Percentiles rank a stretch among this genome's conserved stretches.
These are phyloP conservation scores for Xerocomus brunneocitrinus DNA, from an alignment of 768 basidiomycete genomes.

Conservation along the genomic window DNA sequence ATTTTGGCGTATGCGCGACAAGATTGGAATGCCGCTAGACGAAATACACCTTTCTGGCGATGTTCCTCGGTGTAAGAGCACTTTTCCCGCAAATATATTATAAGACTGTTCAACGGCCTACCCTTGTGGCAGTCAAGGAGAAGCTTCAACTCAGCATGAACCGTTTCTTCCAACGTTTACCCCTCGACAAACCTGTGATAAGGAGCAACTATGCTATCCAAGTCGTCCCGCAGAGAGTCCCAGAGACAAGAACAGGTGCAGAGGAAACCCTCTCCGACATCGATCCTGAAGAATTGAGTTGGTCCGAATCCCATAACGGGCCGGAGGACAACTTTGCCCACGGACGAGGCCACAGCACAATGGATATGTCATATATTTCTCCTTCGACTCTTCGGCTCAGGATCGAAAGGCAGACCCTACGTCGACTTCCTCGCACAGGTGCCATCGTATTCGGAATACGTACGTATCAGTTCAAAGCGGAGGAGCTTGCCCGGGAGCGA, in stretches of 20 bases:
- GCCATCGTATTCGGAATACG: conserved; percentile 70
- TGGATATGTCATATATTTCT: conserved; percentile 15
- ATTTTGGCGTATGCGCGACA: conserved; percentile 77
- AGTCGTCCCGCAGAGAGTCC: conserved; percentile 25
- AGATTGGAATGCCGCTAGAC: conserved; percentile 68
- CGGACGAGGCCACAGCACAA: conserved; percentile 14
- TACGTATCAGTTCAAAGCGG: conserved; percentile 57
- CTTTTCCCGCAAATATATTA: neutral
- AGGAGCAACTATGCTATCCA: conserved; percentile 66
- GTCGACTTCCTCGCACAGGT: conserved; percentile 59
- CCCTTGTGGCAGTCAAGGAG: conserved; percentile 45
- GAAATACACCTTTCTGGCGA: conserved; percentile 63
- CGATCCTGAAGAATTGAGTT: conserved; percentile 65
- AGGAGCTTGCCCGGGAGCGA: conserved; percentile 48
- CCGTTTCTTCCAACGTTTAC: conserved; percentile 65
- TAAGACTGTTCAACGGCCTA: neutral
- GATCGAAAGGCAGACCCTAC: conserved; percentile 66
- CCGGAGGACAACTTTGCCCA: conserved; percentile 43
- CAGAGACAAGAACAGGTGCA: neutral
- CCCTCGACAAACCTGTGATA: conserved; percentile 65
- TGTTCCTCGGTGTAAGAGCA: conserved; percentile 66
- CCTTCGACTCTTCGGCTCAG: conserved; percentile 52
- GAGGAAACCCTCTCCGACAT: conserved; percentile 24
- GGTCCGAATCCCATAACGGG: conserved; percentile 55
- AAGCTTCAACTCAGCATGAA: conserved; percentile 62